Evolutionary conservation across 768 basidiomycete species (phyloP), one percentile per base, ranked within the genome.

Genomic region (Suillus decipiens): DNA sequence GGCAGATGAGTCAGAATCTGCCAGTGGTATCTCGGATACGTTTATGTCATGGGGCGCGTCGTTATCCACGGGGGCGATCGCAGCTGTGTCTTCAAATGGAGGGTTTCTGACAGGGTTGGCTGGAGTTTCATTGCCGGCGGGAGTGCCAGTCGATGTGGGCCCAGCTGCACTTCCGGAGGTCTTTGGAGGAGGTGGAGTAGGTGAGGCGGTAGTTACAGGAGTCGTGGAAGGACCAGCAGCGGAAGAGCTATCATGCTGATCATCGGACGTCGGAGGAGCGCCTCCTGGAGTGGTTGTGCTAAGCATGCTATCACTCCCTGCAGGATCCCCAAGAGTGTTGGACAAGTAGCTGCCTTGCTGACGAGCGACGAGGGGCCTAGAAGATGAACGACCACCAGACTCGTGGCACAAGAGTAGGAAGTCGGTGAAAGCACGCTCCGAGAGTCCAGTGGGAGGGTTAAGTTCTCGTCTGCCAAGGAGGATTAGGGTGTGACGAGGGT

Each of bases 341-440:
- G 59, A 41, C 28, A 43, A 47, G 37, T 66, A 73, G 19, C 17
- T 63, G 8, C 73, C 48, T 7, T 58, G 61, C 24, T 73, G 73
- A 36, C 72, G 72, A 62, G 70, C 60, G 34, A 73, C 63, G 19
- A 72, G 68, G 2, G 28, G 28, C 28, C 64, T 47, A 2, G 59
- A 22, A 11, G 56, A 59, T 3, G 68, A 43, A 31, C 63, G 67
- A 0, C 58, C 56, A n/a, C 57, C 58, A 22, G 63, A 31, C 36
- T 73, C 53, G 41, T 70, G 67, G n/a, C 74, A 73, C 67, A 72
- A 72, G 31, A 66, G 2, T 51, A 73, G 73, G 51, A 75, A 70
- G 41, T 73, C 72, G 31, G 59, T 59, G 28, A 73, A 73, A 0
- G 66, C 63, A 2, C 61, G 67, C 53, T 62, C 63, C 33, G 74